Conservation (phyloP, 306 rosid genomes). For the Vigna nakashimae region DNA sequence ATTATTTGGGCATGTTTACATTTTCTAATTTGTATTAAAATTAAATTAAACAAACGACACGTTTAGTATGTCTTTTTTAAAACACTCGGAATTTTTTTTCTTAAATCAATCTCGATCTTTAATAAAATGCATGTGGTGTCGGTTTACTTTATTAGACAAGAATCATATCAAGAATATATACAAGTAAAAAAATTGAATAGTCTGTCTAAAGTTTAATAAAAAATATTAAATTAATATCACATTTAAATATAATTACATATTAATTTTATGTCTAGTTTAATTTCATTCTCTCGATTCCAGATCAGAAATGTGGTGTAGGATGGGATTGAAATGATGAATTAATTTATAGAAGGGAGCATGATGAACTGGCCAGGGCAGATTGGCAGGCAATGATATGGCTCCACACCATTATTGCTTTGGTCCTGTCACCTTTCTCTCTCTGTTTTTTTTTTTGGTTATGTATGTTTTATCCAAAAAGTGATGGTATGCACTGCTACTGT, state of each 20-base stretch:
- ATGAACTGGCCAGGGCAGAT: background rate
- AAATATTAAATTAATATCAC: too few species aligned
- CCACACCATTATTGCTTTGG: slow-evolving; percentile 6
- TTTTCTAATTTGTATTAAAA: background rate
- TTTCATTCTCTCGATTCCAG: background rate
- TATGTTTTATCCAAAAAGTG: background rate
- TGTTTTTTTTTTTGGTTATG: background rate
- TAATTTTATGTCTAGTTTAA: too few species aligned
- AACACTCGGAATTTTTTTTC: background rate
- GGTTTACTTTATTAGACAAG: too few species aligned
- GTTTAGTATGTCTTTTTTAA: background rate
- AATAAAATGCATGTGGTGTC: background rate
- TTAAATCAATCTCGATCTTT: background rate
- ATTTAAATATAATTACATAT: too few species aligned
- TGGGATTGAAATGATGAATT: background rate
- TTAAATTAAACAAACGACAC: background rate
- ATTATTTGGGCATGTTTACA: too few species aligned
- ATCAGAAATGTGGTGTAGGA: background rate
- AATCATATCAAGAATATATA: too few species aligned
- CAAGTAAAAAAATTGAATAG: too few species aligned
- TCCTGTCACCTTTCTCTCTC: background rate
- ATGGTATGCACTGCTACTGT: background rate
- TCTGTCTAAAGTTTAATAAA: too few species aligned
- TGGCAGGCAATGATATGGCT: background rate
- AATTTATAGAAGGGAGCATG: background rate